phyloP scores from a whole-genome alignment of 805 yeast genomes.

The Ogataea polymorpha region DNA sequence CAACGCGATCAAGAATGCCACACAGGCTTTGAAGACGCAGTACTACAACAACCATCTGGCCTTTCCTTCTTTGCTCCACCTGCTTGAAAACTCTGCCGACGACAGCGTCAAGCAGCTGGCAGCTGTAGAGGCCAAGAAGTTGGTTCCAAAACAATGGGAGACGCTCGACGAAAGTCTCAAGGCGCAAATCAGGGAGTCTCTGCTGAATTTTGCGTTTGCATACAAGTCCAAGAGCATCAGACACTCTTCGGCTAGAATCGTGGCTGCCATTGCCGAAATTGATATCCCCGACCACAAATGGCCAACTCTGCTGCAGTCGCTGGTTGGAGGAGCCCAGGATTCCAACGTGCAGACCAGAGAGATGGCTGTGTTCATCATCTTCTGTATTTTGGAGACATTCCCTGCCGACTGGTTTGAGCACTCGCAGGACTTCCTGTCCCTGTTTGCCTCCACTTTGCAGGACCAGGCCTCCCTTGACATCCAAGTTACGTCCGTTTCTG shows the following conservation, averaged over 20 bases:
- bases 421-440: constrained; percentile 62
- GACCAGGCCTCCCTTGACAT: constrained; percentile 64
- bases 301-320: constrained; percentile 71
- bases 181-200: constrained; percentile 60
- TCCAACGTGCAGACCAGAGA: constrained; percentile 56
- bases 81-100: constrained; percentile 66
- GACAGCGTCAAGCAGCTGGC: constrained; percentile 83
- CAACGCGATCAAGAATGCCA: constrained; percentile 77
- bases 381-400: constrained; percentile 72
- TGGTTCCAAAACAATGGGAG: constrained; percentile 71
- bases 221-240: constrained; percentile 66
- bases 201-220: constrained; percentile 65
- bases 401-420: constrained; percentile 55
- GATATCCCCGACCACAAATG: constrained; percentile 69
- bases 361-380: constrained; percentile 76
- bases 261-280: constrained; percentile 76
- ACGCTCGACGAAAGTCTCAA: constrained; percentile 46
- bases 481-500: constrained; percentile 79
- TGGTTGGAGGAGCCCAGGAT: constrained; percentile 65
- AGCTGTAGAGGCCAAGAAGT: constrained; percentile 94
- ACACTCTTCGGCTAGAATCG: constrained; percentile 86
- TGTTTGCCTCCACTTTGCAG: constrained; percentile 66
- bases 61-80: constrained; percentile 78
- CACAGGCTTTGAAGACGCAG: constrained; percentile 67
- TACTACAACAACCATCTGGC: constrained; percentile 69